Base-by-base conservation (phyloP, 345 rosid genomes). In the Camelina sativa region DNA sequence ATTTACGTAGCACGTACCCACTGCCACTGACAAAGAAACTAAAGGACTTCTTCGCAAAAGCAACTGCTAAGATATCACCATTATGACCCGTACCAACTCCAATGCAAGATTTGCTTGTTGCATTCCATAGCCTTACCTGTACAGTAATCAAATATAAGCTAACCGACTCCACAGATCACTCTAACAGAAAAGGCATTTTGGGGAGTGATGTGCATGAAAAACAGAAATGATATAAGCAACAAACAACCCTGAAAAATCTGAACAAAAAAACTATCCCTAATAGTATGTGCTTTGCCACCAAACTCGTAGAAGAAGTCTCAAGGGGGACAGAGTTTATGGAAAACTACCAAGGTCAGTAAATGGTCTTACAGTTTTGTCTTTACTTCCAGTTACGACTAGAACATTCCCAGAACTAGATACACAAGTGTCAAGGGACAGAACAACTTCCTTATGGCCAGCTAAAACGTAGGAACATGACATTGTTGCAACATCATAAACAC, bases 391-490 rank as follows among this genome's bases (percentile, higher is more conserved):
- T 30, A 87, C 91, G 28, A 95, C 61, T 62, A 90, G 86, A 30
- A 81, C 69, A 80, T 77, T 85, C 62, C 96, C 90, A 75, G 86
- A 76, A 71, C 78, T 83, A 77, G 93, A 84, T 44, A 84, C 61
- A 54, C 93, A 87, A 59, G 96, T 89, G 67, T 95, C 99, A 7
- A 95, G 87, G 80, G 93, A 88, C 54, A 90, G 78, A 75, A 95
- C 82, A 77, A 85, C 89, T 73, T 90, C 93, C 43, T 87, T 79
- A 63, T 95, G 99, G 62, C 97, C 97, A 23, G 91, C 67, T 85
- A 95, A 84, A 28, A 92, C 93, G 62, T 90, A 95, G 9, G 92
- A 87, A 85, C 99, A 95, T 40, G 99, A 92, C 96, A 90, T 92
- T 78, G 97, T 82, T 65, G 86, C 83, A 65, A 87, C 79, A 59